Evolutionary conservation across 768 basidiomycete genomes (phyloP), one percentile per base, ranked within the genome.

Genomic region (Amanita polypyramis): DNA sequence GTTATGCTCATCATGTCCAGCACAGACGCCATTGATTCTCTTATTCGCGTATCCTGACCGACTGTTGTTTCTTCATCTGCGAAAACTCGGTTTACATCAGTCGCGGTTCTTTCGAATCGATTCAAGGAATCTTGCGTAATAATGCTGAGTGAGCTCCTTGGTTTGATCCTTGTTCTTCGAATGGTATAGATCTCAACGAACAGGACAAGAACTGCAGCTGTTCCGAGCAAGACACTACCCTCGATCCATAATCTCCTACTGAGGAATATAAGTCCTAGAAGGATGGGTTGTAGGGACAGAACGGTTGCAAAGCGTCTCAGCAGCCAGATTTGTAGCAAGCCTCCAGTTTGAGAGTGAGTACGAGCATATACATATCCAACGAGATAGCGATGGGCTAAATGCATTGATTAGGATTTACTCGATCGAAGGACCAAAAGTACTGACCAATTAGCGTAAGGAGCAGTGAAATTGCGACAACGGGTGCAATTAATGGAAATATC

Each of bases 1-100:
- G 85, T 87, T 48, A 78, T 55, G 51, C 82, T 80, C 82, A 90
- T 87, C 83, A 90, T 85, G 58, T 89, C 85, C 50, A 90, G 67
- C 42, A 90, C 83, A 33, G 81, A 82, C 4, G 85, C 84, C 69
- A 87, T 83, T 3, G 85, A 88, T 5, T 82, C 80, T 49, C 85
- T 75, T 35, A 70, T 60, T 20, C 74, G 67, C 37, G 63, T 59
- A n/a, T 72, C 72, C 34, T 59, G 56, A 19, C 62, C 62, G 52
- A 65, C 65, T 52, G 74, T 75, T 10, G 67, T 69, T 51, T 68
- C 74, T 52, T 76, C 78, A 38, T 76, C 73, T 23, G 42, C 15
- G 23, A 70, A 57, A 19, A 59, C 58, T 5, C 57, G 60, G 41
- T 64, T 65, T 15, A 55, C 58, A 33, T 72, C 69, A 47, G 54